Evolutionary conservation across 2,329 filamentous ascomycete genomes (phyloP), one percentile per base, ranked within the genome.

Genomic region (Botrytis fragariae): DNA sequence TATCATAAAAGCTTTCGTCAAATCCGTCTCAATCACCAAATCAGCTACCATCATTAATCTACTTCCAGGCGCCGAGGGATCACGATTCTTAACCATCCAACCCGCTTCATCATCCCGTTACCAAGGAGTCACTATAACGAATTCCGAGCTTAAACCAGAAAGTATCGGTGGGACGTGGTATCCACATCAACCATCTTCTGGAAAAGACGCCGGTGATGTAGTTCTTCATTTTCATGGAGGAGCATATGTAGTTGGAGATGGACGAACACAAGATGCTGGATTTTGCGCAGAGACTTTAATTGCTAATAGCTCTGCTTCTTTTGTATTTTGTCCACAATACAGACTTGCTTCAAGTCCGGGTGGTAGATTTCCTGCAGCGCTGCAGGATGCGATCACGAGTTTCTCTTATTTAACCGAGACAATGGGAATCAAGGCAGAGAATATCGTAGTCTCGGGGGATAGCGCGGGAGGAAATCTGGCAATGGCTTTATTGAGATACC

Each of bases 181-280:
- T 62, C 78, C 79, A 16, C 22, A 59, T 12, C 74, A 69, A 7
- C 74, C 62, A 32, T 18, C 44, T 7, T 44, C 22, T 54, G 37
- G 20, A 18, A 45, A 10, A 18, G 51, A 4, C 16, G 37, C 32
- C 16, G 51, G 32, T 16, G 80, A 76, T 1, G 81, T 86, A 1
- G 77, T 86, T 12, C 79, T 87, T 9, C 85, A 87, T 74, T 80
- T 86, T 71, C 86, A 87, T 76, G 85, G 85, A 63, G 86, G 86
- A 59, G 85, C 83, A 0, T 87, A 82, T 75, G 83, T 86, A 1
- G 77, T 83, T 29, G 84, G 83, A 62, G 82, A 85, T 73, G 84
- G 84, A 14, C 77, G 84, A 32, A 81, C 79, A 8, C 73, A 74
- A 37, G 81, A 82, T 62, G 77, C 78, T 8, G 81, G 82, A 0